phyloP scores from a whole-genome alignment of 768 basidiomycete genomes.

The Amanita pallidorosea region DNA sequence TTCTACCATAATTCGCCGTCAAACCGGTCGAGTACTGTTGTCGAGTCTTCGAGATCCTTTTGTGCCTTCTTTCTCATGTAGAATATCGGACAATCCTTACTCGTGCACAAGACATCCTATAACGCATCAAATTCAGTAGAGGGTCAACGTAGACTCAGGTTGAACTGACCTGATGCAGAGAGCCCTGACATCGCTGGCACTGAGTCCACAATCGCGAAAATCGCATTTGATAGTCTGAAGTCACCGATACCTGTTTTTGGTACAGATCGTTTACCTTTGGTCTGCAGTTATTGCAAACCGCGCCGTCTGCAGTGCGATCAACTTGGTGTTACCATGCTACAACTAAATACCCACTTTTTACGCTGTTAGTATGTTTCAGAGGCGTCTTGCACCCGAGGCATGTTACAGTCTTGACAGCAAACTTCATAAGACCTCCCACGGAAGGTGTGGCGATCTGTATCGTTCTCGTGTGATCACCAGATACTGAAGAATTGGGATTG shows the following conservation, averaged over 20 bases:
- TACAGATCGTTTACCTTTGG: slow-evolving; percentile 82
- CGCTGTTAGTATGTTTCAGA: slow-evolving; percentile 65
- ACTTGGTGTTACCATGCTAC: background rate
- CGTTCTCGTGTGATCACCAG: slow-evolving; percentile 91
- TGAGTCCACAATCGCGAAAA: slow-evolving; percentile 98
- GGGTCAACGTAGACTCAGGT: background rate
- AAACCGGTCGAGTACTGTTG: slow-evolving; percentile 73
- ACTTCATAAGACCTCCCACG: slow-evolving; percentile 96
- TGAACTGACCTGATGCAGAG: slow-evolving; percentile 72
- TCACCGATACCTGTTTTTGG: slow-evolving; percentile 71
- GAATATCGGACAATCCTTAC: slow-evolving; percentile 97
- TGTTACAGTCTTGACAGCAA: slow-evolving; percentile 90
- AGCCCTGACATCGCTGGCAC: slow-evolving; percentile 97
- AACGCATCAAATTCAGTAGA: background rate
- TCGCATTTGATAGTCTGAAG: slow-evolving; percentile 78
- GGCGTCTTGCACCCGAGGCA: slow-evolving; percentile 95
- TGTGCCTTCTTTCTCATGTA: slow-evolving; percentile 98
- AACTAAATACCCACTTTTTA: slow-evolving; percentile 37
- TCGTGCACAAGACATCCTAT: slow-evolving; percentile 92
- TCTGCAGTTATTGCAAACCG: slow-evolving; percentile 90
- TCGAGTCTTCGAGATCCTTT: slow-evolving; percentile 90
- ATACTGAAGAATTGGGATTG: slow-evolving; percentile 40
- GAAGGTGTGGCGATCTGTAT: slow-evolving; percentile 97
- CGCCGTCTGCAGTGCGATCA: slow-evolving; percentile 50
- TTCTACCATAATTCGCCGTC: slow-evolving; percentile 44